Conservation (phyloP, 345 rosid species). For the Trapa incisa region DNA sequence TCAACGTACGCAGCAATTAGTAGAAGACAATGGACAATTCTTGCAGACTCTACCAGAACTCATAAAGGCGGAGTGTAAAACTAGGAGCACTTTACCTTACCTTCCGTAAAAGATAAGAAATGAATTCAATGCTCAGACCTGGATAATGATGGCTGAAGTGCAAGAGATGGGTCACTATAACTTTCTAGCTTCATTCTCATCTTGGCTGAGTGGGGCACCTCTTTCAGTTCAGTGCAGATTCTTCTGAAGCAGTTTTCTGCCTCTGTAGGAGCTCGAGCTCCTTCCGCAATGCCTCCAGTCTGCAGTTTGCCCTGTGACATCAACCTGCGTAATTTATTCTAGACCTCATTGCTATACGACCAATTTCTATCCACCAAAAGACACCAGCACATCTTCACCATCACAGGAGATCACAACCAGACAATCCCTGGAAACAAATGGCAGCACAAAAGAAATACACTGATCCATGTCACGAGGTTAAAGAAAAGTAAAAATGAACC, state of each 20-base stretch:
- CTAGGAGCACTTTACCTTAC: neutral
- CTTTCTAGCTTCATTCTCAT: conserved; percentile 11
- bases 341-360: conserved; percentile 86
- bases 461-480: neutral
- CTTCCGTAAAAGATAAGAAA: neutral
- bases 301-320: conserved; percentile 87
- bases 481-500: neutral
- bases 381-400: conserved; percentile 75
- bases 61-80: neutral
- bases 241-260: conserved; percentile 84
- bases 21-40: neutral
- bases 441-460: neutral
- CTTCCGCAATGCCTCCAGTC: conserved; percentile 61
- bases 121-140: neutral
- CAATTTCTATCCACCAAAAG: conserved; percentile 93
- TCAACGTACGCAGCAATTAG: neutral
- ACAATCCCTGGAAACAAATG: conserved; percentile 52
- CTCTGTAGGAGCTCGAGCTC: conserved; percentile 82
- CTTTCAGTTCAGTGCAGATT: conserved; percentile 63
- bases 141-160: neutral
- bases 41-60: neutral
- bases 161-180: neutral
- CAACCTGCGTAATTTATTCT: conserved; percentile 36
- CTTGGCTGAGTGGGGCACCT: conserved; percentile 39
- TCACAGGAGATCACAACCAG: conserved; percentile 61